phyloP scores from a whole-genome alignment of 2,329 filamentous ascomycete genomes.

The Botryotinia calthae region DNA sequence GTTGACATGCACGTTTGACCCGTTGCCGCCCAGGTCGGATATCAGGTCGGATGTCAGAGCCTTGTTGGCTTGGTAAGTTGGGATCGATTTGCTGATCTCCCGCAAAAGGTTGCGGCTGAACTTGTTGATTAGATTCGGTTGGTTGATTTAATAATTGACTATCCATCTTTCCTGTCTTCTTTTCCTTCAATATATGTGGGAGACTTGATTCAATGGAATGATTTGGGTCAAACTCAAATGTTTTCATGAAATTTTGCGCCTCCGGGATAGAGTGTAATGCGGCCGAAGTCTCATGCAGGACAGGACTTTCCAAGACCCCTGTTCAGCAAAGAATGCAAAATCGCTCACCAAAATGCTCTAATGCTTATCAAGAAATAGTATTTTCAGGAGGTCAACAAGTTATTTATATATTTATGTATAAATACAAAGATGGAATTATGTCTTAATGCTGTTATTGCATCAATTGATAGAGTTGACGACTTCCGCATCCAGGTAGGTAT shows the following conservation, averaged over 20 bases:
- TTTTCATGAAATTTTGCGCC: background rate
- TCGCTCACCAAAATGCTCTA: background rate
- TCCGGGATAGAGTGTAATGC: background rate
- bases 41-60: slow-evolving; percentile 18
- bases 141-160: background rate
- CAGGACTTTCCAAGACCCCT: background rate
- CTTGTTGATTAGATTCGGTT: background rate
- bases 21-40: slow-evolving; percentile 19
- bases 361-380: background rate
- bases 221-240: background rate
- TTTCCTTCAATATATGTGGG: background rate
- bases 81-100: slow-evolving; percentile 5
- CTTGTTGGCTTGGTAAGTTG: background rate
- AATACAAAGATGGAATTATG: background rate
- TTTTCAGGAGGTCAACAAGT: background rate
- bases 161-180: background rate
- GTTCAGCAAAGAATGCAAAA: background rate
- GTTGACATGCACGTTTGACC: slow-evolving; percentile 21
- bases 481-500: background rate
- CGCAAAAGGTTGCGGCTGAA: background rate
- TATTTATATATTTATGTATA: background rate
- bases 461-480: background rate
- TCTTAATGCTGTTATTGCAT: background rate
- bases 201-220: background rate
- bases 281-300: background rate